Evolutionary conservation across 768 basidiomycete species (phyloP).

Genomic region (Leccinum obscurum): DNA sequence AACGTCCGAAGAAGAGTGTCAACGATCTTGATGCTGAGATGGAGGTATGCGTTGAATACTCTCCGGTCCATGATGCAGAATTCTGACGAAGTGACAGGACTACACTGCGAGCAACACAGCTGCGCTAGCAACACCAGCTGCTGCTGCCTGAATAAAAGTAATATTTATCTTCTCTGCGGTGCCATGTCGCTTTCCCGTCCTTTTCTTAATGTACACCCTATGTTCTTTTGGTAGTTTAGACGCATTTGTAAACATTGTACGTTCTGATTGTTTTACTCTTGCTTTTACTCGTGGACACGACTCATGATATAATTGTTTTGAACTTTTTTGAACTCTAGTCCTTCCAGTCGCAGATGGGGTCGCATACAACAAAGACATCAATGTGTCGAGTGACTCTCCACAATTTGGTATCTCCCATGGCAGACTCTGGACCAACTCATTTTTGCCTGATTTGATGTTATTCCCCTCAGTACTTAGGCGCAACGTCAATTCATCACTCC

Average conservation of each 20-base stretch:
- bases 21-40: slow-evolving; percentile 98
- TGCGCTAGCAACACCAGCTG: slow-evolving; percentile 48
- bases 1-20: slow-evolving; percentile 74
- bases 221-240: slow-evolving; percentile 20
- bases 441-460: no score
- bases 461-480: no score
- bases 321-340: no score
- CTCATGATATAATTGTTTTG: no score
- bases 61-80: not conserved
- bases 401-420: no score
- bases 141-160: slow-evolving; percentile 22
- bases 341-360: no score
- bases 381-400: no score
- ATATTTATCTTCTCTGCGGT: slow-evolving; percentile 1
- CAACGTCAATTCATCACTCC: no score
- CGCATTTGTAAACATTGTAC: slow-evolving; percentile 23
- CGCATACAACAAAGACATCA: no score
- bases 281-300: no score
- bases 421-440: no score
- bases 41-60: slow-evolving; percentile 60
- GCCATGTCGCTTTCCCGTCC: not conserved
- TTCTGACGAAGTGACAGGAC: slow-evolving; percentile 44
- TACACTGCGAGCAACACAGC: slow-evolving; percentile 57
- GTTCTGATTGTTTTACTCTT: slow-evolving; percentile 10
- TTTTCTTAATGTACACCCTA: slow-evolving; percentile 4